Conservation (phyloP, 768 basidiomycete genomes). For the Naganishia kalamii region DNA sequence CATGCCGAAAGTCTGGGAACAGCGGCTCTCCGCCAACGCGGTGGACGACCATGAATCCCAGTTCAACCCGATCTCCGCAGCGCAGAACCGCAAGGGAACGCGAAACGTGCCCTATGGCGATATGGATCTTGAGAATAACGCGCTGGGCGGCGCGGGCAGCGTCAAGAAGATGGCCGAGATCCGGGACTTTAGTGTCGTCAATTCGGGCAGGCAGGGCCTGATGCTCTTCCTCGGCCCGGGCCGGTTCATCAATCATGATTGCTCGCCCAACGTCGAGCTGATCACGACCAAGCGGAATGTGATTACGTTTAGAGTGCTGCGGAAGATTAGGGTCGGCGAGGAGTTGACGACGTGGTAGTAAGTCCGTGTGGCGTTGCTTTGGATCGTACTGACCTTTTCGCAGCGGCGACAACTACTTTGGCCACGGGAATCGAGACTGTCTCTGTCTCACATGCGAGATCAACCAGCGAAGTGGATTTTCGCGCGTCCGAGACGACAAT, state of each 20-base stretch:
- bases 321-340: constrained; percentile 38
- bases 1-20: constrained; percentile 16
- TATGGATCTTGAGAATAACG: background rate
- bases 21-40: constrained; percentile 4
- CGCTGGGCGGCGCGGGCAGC: too few species aligned
- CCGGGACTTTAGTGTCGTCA: constrained; percentile 43
- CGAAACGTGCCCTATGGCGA: constrained; percentile 9
- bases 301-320: constrained; percentile 40
- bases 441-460: constrained; percentile 19
- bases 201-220: constrained; percentile 34
- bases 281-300: constrained; percentile 32
- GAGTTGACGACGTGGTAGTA: constrained; percentile 43
- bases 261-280: constrained; percentile 42
- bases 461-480: background rate
- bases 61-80: background rate
- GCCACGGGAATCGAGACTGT: constrained; percentile 12
- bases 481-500: background rate
- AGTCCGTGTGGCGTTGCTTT: constrained; percentile 26
- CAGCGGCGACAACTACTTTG: constrained; percentile 15
- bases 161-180: constrained; percentile 8
- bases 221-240: constrained; percentile 44
- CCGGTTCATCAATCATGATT: constrained; percentile 45
- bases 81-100: background rate
- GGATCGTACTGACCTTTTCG: background rate
- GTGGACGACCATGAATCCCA: background rate